A percentile compares a stretch with the other conserved stretches of the same genome.
These are phyloP conservation scores for Globisporangium paroecandrum DNA, from an alignment of 352 stramenopile species.

Conservation along the genomic window DNA sequence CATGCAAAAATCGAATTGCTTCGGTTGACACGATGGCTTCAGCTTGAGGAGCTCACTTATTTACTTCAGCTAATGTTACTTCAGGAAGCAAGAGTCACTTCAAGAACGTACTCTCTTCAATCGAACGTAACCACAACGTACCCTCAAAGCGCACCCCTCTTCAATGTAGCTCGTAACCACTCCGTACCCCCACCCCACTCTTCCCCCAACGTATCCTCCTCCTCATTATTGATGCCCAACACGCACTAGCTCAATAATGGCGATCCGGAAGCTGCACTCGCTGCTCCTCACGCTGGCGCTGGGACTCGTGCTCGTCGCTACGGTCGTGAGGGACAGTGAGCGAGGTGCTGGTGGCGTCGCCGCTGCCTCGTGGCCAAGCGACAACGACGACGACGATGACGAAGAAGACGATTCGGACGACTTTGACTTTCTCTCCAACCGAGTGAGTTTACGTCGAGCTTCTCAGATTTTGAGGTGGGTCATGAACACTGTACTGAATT, in stretches of 20 bases:
- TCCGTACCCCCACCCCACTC: background rate
- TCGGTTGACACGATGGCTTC: background rate
- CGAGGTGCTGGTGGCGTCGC: background rate
- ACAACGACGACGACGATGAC: slow-evolving; percentile 27
- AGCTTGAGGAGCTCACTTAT: background rate
- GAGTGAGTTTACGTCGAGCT: slow-evolving; percentile 11
- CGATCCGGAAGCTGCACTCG: slow-evolving; percentile 7
- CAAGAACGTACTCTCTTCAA: too few relatives aligned
- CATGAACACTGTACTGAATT: background rate
- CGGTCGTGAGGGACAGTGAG: background rate
- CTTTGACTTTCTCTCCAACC: slow-evolving; percentile 38
- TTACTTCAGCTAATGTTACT: background rate
- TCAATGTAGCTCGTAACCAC: background rate
- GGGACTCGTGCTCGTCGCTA: slow-evolving; percentile 9
- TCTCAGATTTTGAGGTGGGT: background rate
- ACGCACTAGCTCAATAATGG: background rate
- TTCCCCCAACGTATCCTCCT: too few relatives aligned
- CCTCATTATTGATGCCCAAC: background rate
- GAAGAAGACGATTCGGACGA: slow-evolving; percentile 24
- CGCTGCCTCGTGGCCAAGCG: background rate
- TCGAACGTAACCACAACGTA: too few relatives aligned
- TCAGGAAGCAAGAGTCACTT: too few relatives aligned
- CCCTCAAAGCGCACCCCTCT: background rate
- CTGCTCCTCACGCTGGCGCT: slow-evolving; percentile 16
- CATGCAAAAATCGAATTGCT: background rate